Conservation (phyloP, 352 stramenopile genomes). For the Pythium rhizo-oryzae region DNA sequence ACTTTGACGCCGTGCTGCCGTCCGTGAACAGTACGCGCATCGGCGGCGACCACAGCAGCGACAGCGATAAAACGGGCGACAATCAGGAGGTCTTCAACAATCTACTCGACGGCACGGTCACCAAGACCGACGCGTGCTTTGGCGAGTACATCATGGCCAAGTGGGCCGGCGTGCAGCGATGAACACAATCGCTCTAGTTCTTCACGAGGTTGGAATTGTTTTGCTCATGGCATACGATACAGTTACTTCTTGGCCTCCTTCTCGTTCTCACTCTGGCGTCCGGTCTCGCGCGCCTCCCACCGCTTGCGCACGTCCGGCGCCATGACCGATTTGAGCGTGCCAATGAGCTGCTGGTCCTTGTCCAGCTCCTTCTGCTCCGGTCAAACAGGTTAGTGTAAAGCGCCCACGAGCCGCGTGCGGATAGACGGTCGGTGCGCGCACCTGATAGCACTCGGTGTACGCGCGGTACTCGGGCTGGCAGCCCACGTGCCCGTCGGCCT, state of each 20-base stretch:
- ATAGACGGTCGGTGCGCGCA: constrained; percentile 18
- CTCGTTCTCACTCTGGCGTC: constrained; percentile 15
- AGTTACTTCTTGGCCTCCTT: not conserved
- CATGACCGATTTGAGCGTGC: constrained; percentile 75
- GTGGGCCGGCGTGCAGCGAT: constrained; percentile 74
- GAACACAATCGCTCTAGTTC: not conserved
- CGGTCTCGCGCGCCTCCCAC: constrained; percentile 43
- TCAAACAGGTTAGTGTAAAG: too few relatives aligned
- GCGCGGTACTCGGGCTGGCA: constrained; percentile 83
- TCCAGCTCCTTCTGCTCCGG: constrained; percentile 62
- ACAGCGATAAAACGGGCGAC: constrained; percentile 18
- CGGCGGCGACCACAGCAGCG: constrained; percentile 36
- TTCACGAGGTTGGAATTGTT: not conserved
- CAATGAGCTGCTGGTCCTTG: constrained; percentile 59
- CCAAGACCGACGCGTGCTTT: constrained; percentile 59
- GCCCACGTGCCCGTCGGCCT: constrained; percentile 66
- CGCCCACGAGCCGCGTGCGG: too few relatives aligned
- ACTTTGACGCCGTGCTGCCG: constrained; percentile 76
- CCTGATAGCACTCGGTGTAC: constrained; percentile 75
- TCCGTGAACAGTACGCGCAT: constrained; percentile 40
- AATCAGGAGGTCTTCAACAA: constrained; percentile 58
- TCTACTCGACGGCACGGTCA: constrained; percentile 65
- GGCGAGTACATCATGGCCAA: constrained; percentile 86
- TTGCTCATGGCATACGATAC: not conserved
- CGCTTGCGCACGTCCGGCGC: constrained; percentile 52